Percentiles rank a stretch among this genome's conserved stretches.
These are phyloP conservation scores for Trichomonascaceae sp. DNA, from an alignment of 1,139 yeast genomes.

Conservation along the genomic window DNA sequence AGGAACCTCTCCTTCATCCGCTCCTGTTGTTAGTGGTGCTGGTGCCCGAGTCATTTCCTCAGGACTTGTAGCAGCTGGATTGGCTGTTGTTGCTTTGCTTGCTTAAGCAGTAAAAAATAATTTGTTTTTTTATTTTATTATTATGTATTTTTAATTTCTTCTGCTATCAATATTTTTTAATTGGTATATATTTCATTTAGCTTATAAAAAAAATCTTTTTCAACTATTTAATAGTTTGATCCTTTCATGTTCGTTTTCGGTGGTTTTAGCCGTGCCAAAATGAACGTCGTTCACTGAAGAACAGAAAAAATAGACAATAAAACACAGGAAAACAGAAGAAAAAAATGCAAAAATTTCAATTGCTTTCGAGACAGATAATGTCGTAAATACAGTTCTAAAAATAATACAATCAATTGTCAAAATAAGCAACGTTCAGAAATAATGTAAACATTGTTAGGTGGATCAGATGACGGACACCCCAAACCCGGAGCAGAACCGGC, in stretches of 20 bases:
- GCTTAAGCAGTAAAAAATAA: background rate
- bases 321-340: no score
- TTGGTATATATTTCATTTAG: background rate
- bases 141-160: background rate
- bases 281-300: no score
- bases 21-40: constrained; percentile 10
- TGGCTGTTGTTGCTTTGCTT: background rate
- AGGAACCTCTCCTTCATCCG: constrained; percentile 7
- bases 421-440: no score
- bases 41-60: constrained; percentile 8
- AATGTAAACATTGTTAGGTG: background rate
- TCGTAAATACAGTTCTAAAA: no score
- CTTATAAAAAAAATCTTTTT: background rate
- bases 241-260: background rate
- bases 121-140: background rate
- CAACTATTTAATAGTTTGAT: background rate
- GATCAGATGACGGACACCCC: background rate
- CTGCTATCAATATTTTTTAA: background rate
- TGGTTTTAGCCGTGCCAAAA: background rate
- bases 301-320: no score
- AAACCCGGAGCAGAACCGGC: background rate
- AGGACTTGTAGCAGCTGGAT: background rate
- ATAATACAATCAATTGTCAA: background rate
- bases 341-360: no score
- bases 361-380: no score